Base-by-base conservation (phyloP, 352 stramenopile genomes). In the Blastocystis sp. region DNA sequence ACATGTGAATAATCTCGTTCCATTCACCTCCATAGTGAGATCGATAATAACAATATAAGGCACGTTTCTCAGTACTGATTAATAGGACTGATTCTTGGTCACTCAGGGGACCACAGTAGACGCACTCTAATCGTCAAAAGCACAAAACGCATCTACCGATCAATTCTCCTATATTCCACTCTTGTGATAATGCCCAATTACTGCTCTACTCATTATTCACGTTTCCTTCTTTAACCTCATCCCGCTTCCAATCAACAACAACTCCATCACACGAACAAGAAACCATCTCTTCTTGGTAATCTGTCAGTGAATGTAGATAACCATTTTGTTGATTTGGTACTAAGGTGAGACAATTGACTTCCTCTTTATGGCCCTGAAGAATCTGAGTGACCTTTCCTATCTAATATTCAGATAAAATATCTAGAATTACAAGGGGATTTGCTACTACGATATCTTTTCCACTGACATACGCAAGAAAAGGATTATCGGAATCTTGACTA, bases 361-460 rank as follows among this genome's bases (percentile, higher is more conserved):
- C n/a, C 11, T 15, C 33, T 37, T 69, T 64, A 37, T 84, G 73
- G n/a, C 24, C 15, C 30, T 54, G 27, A 35, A 84, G 53, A 1
- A 68, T 9, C 51, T 51, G 53, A n/a, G 27, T 42, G 5, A 84
- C 73, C 15, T 15, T 24, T 24, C 17, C 44, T 42, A 0, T 37
- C 73, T 84, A 84, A 5, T 4, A 22, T 30, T 53, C 68, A 40
- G 53, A 24, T 17, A 37, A 11, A 3, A 1, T 22, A 66, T 66
- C 17, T 1, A 19, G 15, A 53, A 44, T 1, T 22, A 84, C 73
- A 53, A 57, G 17, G 17, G 51, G 37, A 68, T 84, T 68, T 11
- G 59, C 53, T 22, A 84, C 22, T 19, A 84, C 51, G n/a, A 84
- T 37, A 68, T 84, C 73, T 15, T 64, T 66, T 66, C 73, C 73